phyloP scores from a whole-genome alignment of 768 basidiomycete species.

The Tremella fuciformis region DNA sequence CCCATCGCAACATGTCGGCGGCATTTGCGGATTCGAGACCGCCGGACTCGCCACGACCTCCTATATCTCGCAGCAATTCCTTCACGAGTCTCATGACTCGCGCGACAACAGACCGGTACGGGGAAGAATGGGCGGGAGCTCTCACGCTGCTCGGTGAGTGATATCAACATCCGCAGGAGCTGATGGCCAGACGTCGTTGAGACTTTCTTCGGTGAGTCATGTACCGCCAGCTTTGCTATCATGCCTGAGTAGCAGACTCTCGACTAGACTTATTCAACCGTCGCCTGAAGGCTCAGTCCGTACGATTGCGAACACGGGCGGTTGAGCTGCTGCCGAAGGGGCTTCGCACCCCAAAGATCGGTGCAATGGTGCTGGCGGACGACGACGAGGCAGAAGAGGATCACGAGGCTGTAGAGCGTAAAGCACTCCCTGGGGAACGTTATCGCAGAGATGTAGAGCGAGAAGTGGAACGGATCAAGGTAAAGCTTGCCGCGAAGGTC shows the following conservation, averaged over 20 bases:
- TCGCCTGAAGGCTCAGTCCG: conserved; percentile 79
- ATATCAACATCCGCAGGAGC: conserved; percentile 3
- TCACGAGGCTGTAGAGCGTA: conserved; percentile 50
- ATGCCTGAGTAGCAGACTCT: conserved; percentile 59
- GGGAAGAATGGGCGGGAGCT: conserved; percentile 64
- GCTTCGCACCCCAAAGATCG: conserved; percentile 42
- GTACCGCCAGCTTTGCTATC: neutral
- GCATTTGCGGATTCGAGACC: neutral
- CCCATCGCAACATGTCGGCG: too few species aligned
- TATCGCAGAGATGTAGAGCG: conserved; percentile 76
- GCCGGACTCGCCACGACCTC: conserved; percentile 10
- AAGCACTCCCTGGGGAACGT: conserved; percentile 61
- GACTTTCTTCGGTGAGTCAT: conserved; percentile 66
- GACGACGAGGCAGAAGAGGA: conserved; percentile 20
- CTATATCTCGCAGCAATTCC: conserved; percentile 18
- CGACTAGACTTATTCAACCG: conserved; percentile 63
- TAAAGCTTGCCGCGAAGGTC: conserved; percentile 81
- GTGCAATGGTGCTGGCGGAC: conserved; percentile 29
- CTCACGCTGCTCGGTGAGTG: conserved; percentile 77
- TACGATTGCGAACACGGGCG: conserved; percentile 74
- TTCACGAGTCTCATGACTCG: conserved; percentile 21
- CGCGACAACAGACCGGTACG: conserved; percentile 50
- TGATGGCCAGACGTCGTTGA: conserved; percentile 73
- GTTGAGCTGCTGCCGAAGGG: conserved; percentile 71
- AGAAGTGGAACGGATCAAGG: conserved; percentile 79